phyloP scores from a whole-genome alignment of 352 stramenopile genomes.

The Phytophthora fragariae region DNA sequence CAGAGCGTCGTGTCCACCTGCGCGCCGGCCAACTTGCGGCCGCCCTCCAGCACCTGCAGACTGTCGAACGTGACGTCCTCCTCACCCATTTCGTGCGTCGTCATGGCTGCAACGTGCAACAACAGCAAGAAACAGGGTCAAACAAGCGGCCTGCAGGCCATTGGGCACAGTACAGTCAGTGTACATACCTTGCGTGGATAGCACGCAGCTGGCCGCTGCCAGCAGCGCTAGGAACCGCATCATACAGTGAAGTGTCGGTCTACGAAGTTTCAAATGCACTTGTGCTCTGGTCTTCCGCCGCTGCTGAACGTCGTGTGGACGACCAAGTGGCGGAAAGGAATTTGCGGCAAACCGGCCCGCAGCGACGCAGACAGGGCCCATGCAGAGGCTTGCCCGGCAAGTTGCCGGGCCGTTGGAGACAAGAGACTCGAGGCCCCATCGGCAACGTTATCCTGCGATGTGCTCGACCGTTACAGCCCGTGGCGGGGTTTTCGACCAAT shows the following conservation, averaged over 20 bases:
- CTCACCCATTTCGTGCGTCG: conserved; percentile 13
- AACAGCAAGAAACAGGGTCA: conserved; percentile 6
- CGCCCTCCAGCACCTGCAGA: conserved; percentile 3
- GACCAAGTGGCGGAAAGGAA: conserved; percentile 36
- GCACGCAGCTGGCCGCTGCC: conserved; percentile 19
- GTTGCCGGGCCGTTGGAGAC: too few species aligned
- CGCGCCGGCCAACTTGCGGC: conserved; percentile 22
- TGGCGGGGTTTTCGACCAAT: background rate
- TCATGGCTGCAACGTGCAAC: conserved; percentile 13
- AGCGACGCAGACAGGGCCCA: conserved; percentile 26
- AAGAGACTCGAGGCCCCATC: conserved; percentile 17
- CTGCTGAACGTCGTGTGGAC: conserved; percentile 10
- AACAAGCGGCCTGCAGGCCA: background rate
- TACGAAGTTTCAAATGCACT: conserved; percentile 18
- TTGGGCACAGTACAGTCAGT: background rate
- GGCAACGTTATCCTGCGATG: conserved; percentile 15
- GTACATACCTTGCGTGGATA: conserved; percentile 32
- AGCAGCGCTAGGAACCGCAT: conserved; percentile 34
- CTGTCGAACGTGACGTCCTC: conserved; percentile 25
- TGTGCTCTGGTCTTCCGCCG: conserved; percentile 23
- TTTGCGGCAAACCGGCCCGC: conserved; percentile 30
- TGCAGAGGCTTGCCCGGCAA: conserved; percentile 20
- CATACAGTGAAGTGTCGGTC: conserved; percentile 8
- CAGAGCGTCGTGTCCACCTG: conserved; percentile 18
- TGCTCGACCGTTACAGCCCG: conserved; percentile 5